Base-by-base conservation (phyloP, 441 rosid genomes). In the Omphalea diandra region DNA sequence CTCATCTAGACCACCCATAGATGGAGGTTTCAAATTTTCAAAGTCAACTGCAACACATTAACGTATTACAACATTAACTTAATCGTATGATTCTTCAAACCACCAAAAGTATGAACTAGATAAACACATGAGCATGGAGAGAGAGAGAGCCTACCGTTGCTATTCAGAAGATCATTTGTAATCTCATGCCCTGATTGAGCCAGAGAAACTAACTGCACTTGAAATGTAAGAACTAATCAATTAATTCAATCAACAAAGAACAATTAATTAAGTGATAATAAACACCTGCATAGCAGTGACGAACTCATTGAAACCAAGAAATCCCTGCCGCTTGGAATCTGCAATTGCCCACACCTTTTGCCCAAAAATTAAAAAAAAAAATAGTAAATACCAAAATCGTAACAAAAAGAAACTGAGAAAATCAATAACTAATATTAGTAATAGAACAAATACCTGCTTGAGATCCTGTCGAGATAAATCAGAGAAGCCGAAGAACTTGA, bases 321-420 rank as follows among this genome's bases (percentile, higher is more conserved):
- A 94, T 65, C 98, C 95, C 46, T 89, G 96, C 27, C 92, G 75
- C 80, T 86, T 94, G 35, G 94, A 84, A 86, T 92, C 97, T 47
- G 97, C 90, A 76, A 85, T 87, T 14, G 97, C 97, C 99, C 99
- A 95, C 41, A 90, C 87, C 99, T 95, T 73, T 60, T 46, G 46
- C n/a, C n/a, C n/a, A 20, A 24, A 67, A 62, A 26, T 18, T 1
- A 18, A 18, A 3, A 18, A 40, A 14, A 11, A 17, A 12, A 20
- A 58, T 3, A 14, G 12, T 20, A 33, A 24, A 35, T 26, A n/a
- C n/a, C n/a, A 49, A 49, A 18, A 10, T 68, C 4, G 2, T 29
- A 33, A 24, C 20, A 46, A 59, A 38, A 36, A 17, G 66, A 63
- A 53, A 12, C 8, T 18, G 56, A 69, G 27, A 12, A 26, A 44